Evolutionary conservation across 495 filamentous ascomycete genomes (phyloP).

Genomic region (Neurospora intermedia): DNA sequence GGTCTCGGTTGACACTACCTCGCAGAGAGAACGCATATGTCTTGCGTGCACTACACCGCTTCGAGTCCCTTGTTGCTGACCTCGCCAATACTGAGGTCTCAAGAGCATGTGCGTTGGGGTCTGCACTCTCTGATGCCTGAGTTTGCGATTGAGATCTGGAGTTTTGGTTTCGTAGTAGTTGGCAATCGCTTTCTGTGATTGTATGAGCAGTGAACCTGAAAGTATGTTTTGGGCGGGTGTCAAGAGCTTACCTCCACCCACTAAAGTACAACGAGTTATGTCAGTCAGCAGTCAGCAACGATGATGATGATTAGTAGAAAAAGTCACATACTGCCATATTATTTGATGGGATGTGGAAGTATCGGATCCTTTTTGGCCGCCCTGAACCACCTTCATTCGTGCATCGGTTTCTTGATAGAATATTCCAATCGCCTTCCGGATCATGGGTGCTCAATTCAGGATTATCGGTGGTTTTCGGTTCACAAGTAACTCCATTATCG

Average conservation of each 20-base stretch:
- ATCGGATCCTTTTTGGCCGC: conserved; percentile 4
- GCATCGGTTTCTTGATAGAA: not conserved
- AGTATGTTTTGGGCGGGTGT: not conserved
- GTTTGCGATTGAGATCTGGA: not conserved
- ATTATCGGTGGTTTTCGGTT: not conserved
- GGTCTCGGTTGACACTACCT: conserved; percentile 14
- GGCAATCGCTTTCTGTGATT: conserved; percentile 10
- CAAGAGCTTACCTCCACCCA: conserved; percentile 12
- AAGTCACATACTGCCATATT: conserved; percentile 11
- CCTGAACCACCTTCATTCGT: not conserved
- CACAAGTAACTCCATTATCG: not conserved
- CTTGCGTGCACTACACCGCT: conserved; percentile 23
- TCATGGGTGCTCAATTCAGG: not conserved
- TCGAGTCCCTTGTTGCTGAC: conserved; percentile 17
- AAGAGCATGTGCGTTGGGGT: conserved; percentile 15
- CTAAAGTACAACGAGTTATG: not conserved
- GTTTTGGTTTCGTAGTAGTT: conserved; percentile 11
- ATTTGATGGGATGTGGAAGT: conserved; percentile 14
- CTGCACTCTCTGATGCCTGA: not conserved
- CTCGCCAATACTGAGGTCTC: conserved; percentile 20
- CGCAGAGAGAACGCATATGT: conserved; percentile 28
- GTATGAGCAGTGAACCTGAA: not conserved
- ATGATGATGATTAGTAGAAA: too few relatives aligned
- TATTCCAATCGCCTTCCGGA: not conserved
- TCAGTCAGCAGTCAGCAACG: not conserved